These are phyloP conservation scores for Plasmodium vivax DNA, from an alignment of 169 alveolate genomes.

Conservation along the genomic window DNA sequence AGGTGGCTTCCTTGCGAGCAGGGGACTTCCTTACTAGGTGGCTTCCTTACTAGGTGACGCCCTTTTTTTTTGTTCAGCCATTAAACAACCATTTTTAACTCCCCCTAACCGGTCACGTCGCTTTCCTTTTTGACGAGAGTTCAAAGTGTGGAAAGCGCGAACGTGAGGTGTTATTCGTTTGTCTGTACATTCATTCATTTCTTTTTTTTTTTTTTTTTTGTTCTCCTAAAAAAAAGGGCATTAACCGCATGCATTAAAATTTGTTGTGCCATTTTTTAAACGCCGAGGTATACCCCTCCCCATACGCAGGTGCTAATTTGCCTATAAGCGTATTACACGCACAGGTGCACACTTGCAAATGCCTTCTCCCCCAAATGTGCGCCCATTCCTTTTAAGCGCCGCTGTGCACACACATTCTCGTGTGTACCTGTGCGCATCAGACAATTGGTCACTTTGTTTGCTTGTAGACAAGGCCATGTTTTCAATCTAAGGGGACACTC, in stretches of 20 bases:
- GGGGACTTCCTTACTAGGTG: background rate
- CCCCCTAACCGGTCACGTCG: background rate
- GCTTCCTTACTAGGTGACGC: background rate
- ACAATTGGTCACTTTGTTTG: background rate
- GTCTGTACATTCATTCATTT: background rate
- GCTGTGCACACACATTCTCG: background rate
- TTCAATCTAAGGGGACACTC: background rate
- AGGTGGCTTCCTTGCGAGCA: background rate
- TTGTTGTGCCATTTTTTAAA: background rate
- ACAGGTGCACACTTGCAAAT: background rate
- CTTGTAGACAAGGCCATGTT: background rate
- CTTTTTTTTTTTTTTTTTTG: background rate
- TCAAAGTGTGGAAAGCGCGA: background rate
- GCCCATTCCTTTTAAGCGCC: background rate
- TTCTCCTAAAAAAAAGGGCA: background rate
- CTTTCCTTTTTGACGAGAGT: background rate
- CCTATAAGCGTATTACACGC: background rate
- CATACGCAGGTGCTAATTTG: background rate
- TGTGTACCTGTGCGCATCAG: background rate
- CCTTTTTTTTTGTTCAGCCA: background rate
- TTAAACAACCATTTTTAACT: background rate
- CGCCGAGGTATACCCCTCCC: background rate
- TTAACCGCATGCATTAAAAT: background rate
- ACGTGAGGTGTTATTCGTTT: background rate
- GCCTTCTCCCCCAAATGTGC: background rate